Conservation (phyloP, 1,284 basidiomycete genomes). For the Leccinum ponderosum region DNA sequence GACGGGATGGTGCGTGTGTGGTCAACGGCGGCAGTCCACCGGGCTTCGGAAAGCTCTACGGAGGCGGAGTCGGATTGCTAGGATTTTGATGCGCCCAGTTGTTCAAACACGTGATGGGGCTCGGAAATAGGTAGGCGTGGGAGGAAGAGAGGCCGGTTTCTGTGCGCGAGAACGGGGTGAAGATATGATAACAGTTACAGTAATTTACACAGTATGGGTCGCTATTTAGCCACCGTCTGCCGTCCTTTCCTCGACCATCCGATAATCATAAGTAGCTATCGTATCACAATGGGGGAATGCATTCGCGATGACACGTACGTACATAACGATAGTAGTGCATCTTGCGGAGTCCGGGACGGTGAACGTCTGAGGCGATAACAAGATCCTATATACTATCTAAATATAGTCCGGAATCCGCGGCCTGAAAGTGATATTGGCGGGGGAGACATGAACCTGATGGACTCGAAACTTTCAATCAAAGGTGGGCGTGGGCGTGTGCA, state of each 20-base stretch:
- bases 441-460: background rate
- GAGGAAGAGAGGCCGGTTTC: background rate
- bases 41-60: conserved; percentile 14
- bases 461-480: background rate
- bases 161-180: background rate
- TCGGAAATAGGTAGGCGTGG: background rate
- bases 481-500: background rate
- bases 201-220: background rate
- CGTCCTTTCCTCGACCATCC: background rate
- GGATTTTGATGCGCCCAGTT: background rate
- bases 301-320: background rate
- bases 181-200: background rate
- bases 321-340: background rate
- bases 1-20: conserved; percentile 73
- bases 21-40: conserved; percentile 39
- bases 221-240: background rate
- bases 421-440: background rate
- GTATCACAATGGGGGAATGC: background rate
- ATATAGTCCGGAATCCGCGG: background rate
- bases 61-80: conserved; percentile 24
- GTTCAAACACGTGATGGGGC: background rate
- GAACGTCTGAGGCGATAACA: background rate
- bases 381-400: background rate
- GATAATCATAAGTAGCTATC: background rate
- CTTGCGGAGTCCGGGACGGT: background rate